Base-by-base conservation (phyloP, 1,284 basidiomycete genomes). In the Puccinia novopanici region DNA sequence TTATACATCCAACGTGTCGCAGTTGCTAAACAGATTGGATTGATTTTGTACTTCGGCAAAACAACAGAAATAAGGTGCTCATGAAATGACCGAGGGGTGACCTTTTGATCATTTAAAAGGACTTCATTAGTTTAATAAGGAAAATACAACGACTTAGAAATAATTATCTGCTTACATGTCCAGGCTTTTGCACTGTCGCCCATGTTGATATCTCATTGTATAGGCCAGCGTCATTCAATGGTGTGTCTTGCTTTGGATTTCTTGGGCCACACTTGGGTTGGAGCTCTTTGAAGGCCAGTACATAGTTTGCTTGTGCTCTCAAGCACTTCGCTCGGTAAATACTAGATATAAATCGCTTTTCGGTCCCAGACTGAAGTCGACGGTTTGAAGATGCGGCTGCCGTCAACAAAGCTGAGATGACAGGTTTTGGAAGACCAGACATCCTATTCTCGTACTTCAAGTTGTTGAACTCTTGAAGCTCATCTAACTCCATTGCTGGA, bases 301-400 rank as follows among this genome's bases (percentile, higher is more conserved):
- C 27, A 59, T 74, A 22, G 37, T 22, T 12, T 55, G 72, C 72
- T 59, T 74, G 72, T 42, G 57, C n/a, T 42, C 72, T 34, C 50
- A 74, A 42, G 24, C n/a, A 24, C 22, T 5, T 2, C 24, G 52
- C 13, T 42, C 42, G 50, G n/a, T 45, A 37, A 24, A 74, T 42
- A 24, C 48, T 57, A 1, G 72, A 74, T 12, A 24, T 34, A 42
- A 74, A 74, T 34, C 17, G 5, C 6, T 45, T 10, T 22, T 57
- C 9, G 6, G 9, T 57, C 6, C 22, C 27, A 19, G 27, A 30
- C 19, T 22, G 27, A 22, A 22, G 19, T 9, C 55, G 19, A 22
- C 27, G 22, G 22, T n/a, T 57, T 57, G 55, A 57, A n/a, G 19
- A 57, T 22, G 19, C 22, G 8, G 55, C 55, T n/a, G 55, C 27